Evolutionary conservation across 352 stramenopile species (phyloP).

Genomic region (Phytopythium delawarense): DNA sequence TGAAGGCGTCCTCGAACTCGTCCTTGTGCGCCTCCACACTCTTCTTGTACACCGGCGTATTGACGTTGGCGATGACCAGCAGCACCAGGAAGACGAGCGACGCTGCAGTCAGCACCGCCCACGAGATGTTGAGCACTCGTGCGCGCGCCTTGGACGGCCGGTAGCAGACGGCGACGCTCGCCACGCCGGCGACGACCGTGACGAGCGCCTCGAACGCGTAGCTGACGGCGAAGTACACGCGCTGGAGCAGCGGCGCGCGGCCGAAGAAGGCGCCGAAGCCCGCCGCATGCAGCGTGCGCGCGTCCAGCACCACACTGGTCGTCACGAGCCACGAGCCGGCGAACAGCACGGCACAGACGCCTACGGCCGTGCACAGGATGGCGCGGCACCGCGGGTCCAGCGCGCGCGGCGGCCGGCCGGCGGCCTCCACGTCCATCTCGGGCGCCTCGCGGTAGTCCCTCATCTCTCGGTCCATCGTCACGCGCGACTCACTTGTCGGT

Average conservation of each 20-base stretch:
- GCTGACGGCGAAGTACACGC: constrained; percentile 2
- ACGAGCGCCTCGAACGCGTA: constrained; percentile 6
- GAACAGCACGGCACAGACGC: constrained; percentile 5
- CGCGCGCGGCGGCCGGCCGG: neutral
- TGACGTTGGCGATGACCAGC: constrained; percentile 11
- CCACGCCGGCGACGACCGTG: neutral
- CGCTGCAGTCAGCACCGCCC: constrained; percentile 1
- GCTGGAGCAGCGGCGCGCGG: neutral
- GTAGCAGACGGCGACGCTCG: constrained; percentile 2
- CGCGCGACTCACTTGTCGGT: neutral
- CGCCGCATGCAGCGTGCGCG: constrained; percentile 1
- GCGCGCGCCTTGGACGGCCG: neutral
- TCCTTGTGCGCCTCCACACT: neutral
- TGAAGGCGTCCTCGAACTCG: constrained; percentile 11
- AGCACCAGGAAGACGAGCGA: constrained; percentile 3
- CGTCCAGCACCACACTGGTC: constrained; percentile 2
- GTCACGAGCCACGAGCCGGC: constrained; percentile 8
- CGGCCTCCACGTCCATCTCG: neutral
- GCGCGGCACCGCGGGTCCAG: constrained; percentile 2
- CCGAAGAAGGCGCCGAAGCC: constrained; percentile 5
- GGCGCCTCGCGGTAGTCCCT: constrained; percentile 3
- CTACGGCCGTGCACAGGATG: neutral
- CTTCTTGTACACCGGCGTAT: constrained; percentile 5
- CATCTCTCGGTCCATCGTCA: neutral
- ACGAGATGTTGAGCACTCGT: neutral